Conservation (phyloP, 495 filamentous ascomycete genomes). For the Penicillium soppii region DNA sequence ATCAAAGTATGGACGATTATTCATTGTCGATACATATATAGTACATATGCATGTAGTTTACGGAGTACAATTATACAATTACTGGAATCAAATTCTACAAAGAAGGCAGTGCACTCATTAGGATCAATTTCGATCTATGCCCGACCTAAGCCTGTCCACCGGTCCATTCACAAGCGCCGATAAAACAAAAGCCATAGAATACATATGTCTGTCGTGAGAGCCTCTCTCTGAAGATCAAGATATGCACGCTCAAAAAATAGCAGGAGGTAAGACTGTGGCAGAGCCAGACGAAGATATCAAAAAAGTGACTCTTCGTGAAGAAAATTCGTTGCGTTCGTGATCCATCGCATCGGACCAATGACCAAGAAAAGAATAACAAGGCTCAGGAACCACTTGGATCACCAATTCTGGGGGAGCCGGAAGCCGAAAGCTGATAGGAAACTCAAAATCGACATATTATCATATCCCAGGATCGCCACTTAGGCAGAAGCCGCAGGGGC, state of each 20-base stretch:
- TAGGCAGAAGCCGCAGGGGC: slow-evolving; percentile 22
- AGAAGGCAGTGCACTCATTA: slow-evolving; percentile 7
- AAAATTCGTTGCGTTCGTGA: slow-evolving; percentile 50
- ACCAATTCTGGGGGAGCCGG: not conserved
- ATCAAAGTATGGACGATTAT: too few relatives aligned
- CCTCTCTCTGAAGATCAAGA: slow-evolving; percentile 26
- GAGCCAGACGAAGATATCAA: slow-evolving; percentile 15
- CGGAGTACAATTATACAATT: too few relatives aligned
- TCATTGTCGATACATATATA: too few relatives aligned
- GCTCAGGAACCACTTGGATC: not conserved
- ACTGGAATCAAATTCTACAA: too few relatives aligned
- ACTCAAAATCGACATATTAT: not conserved
- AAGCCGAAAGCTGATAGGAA: not conserved
- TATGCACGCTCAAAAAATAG: slow-evolving; percentile 46
- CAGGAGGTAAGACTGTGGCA: slow-evolving; percentile 33
- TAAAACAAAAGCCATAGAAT: slow-evolving; percentile 31
- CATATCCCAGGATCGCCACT: slow-evolving; percentile 5
- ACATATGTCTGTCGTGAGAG: slow-evolving; percentile 27
- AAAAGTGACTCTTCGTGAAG: slow-evolving; percentile 21
- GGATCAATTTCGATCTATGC: slow-evolving; percentile 11
- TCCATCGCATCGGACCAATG: slow-evolving; percentile 42
- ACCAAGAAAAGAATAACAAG: slow-evolving; percentile 8
- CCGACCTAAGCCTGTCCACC: slow-evolving; percentile 8
- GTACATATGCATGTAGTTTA: too few relatives aligned
- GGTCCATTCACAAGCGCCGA: slow-evolving; percentile 8